Evolutionary conservation across 176 grass and related monocot genomes (phyloP).

Genomic region (Rhynchospora tenuis): DNA sequence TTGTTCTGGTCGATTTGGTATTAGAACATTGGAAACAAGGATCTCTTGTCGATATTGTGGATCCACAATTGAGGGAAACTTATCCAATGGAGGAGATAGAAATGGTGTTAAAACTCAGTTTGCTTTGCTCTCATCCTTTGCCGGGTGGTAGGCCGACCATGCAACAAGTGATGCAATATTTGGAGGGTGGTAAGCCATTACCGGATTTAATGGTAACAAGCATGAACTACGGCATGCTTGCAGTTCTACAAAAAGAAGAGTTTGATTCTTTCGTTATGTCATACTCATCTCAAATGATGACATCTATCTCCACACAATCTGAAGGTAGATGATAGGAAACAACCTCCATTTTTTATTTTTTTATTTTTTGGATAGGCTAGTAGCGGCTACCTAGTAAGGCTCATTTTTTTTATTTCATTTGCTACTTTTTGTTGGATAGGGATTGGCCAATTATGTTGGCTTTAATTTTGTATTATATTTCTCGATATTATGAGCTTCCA

Average conservation of each 20-base stretch:
- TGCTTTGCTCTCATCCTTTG: conserved; percentile 43
- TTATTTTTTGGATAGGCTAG: too few species aligned
- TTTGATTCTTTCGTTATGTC: conserved; percentile 19
- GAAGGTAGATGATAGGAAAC: neutral
- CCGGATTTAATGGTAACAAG: conserved; percentile 21
- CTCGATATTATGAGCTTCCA: too few species aligned
- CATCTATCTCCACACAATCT: conserved; percentile 7
- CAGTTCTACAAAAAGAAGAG: conserved; percentile 4
- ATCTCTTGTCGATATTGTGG: conserved; percentile 15
- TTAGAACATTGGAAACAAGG: conserved; percentile 30
- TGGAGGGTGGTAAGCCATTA: conserved; percentile 9
- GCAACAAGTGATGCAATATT: conserved; percentile 34
- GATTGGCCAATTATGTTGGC: too few species aligned
- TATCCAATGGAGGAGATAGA: conserved; percentile 18
- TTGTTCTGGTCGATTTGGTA: conserved; percentile 26
- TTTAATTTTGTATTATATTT: too few species aligned
- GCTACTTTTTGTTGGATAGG: too few species aligned
- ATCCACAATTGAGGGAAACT: conserved; percentile 17
- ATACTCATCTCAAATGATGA: conserved; percentile 10
- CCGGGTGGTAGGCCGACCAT: conserved; percentile 30
- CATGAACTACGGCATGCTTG: neutral
- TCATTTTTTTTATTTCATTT: too few species aligned
- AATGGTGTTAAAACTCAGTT: conserved; percentile 30
- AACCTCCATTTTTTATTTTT: too few species aligned
- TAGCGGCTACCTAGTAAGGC: too few species aligned